Evolutionary conservation across 2,329 filamentous ascomycete species (phyloP).

Genomic region (Verticillium zaregamsianum): DNA sequence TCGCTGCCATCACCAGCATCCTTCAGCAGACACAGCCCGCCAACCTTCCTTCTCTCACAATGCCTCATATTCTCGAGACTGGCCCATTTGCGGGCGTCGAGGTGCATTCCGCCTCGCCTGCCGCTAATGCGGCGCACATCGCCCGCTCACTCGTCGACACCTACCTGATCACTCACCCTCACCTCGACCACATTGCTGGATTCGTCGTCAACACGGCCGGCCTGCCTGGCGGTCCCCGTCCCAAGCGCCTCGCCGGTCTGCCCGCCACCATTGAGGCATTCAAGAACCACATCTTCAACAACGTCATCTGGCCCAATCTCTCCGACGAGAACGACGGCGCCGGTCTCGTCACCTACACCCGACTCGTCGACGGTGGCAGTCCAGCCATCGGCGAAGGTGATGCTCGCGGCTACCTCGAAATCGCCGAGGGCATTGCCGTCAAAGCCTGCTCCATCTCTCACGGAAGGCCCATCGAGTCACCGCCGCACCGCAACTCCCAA

Average conservation of each 20-base stretch:
- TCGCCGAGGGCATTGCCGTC: slow-evolving; percentile 84
- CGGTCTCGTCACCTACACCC: slow-evolving; percentile 84
- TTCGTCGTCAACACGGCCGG: slow-evolving; percentile 92
- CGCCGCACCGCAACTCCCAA: slow-evolving; percentile 56
- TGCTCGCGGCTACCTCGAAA: slow-evolving; percentile 77
- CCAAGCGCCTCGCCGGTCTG: slow-evolving; percentile 82
- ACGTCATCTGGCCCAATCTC: slow-evolving; percentile 95
- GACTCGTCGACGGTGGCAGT: slow-evolving; percentile 85
- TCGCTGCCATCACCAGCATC: slow-evolving; percentile 79
- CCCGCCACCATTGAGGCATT: slow-evolving; percentile 88
- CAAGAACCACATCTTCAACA: slow-evolving; percentile 95
- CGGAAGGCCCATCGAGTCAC: slow-evolving; percentile 74
- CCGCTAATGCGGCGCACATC: slow-evolving; percentile 78
- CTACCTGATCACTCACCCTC: slow-evolving; percentile 93
- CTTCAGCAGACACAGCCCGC: slow-evolving; percentile 53
- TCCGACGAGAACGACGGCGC: slow-evolving; percentile 95
- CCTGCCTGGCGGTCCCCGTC: slow-evolving; percentile 65
- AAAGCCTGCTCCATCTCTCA: slow-evolving; percentile 87
- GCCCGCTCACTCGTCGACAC: slow-evolving; percentile 77
- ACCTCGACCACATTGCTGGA: slow-evolving; percentile 88
- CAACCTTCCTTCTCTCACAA: slow-evolving; percentile 29
- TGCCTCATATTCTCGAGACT: slow-evolving; percentile 52
- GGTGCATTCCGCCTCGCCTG: slow-evolving; percentile 60
- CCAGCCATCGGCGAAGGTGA: slow-evolving; percentile 77
- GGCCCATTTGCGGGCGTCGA: slow-evolving; percentile 80